phyloP scores from a whole-genome alignment of 805 yeast genomes.

The Hanseniaspora thailandica region DNA sequence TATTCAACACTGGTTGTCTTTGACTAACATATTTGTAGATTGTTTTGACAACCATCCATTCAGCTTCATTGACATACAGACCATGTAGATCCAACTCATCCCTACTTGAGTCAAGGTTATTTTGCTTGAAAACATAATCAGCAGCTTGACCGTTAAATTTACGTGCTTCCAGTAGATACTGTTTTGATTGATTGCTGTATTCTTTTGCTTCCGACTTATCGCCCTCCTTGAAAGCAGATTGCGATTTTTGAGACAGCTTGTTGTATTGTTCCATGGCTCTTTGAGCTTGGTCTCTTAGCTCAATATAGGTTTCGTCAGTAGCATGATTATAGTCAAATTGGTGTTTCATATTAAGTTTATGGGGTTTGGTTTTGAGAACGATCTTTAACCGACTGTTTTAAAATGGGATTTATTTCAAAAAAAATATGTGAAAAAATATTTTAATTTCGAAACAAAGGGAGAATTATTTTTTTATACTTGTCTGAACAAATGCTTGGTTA shows the following conservation, averaged over 20 bases:
- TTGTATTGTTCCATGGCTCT: slow-evolving; percentile 47
- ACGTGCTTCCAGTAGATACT: slow-evolving; percentile 51
- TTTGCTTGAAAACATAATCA: slow-evolving; percentile 73
- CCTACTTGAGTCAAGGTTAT: slow-evolving; percentile 71
- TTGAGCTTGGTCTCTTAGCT: slow-evolving; percentile 57
- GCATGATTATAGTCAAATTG: slow-evolving; percentile 58
- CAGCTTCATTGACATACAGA: slow-evolving; percentile 77
- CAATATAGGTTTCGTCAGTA: slow-evolving; percentile 50
- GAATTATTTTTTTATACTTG: too few relatives aligned
- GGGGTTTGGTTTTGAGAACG: too few relatives aligned
- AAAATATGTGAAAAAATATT: too few relatives aligned
- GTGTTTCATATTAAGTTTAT: neutral
- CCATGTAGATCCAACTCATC: slow-evolving; percentile 94
- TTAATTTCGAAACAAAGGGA: too few relatives aligned
- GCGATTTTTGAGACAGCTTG: slow-evolving; percentile 53
- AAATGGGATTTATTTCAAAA: too few relatives aligned
- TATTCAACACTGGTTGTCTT: slow-evolving; percentile 53
- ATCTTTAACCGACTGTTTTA: too few relatives aligned
- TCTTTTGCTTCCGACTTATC: slow-evolving; percentile 62
- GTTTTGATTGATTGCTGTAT: slow-evolving; percentile 57
- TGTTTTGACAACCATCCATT: slow-evolving; percentile 59
- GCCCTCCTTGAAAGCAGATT: slow-evolving; percentile 64
- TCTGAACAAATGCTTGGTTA: too few relatives aligned
- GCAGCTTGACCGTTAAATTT: slow-evolving; percentile 70
- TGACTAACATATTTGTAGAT: slow-evolving; percentile 49